phyloP scores from a whole-genome alignment of 768 basidiomycete genomes.

The Hericium coralloides region DNA sequence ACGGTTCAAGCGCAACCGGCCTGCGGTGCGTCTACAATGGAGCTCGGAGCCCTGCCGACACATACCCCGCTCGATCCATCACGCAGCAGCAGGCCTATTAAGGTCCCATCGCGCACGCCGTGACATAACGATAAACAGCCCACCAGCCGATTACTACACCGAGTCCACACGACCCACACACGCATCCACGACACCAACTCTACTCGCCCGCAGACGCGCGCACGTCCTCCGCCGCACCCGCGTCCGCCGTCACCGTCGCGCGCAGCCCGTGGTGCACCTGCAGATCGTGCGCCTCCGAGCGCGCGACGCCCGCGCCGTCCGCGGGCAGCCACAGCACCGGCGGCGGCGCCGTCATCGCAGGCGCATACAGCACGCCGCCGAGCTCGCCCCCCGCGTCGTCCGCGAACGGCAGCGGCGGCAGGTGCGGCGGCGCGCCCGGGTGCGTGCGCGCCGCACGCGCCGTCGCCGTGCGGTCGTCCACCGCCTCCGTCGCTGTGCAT shows the following conservation, averaged over 20 bases:
- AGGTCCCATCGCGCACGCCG: too few species aligned
- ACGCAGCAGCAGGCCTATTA: too few species aligned
- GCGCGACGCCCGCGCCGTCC: constrained; percentile 64
- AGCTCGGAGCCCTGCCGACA: too few species aligned
- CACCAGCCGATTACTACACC: too few species aligned
- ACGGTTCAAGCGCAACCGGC: too few species aligned
- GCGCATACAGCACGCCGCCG: constrained; percentile 72
- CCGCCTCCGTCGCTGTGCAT: constrained; percentile 57
- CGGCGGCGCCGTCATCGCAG: constrained; percentile 67
- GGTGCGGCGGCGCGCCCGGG: constrained; percentile 66
- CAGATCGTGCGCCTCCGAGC: constrained; percentile 68
- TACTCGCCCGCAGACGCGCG: constrained; percentile 16
- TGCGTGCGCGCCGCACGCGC: constrained; percentile 72
- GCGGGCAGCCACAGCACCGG: constrained; percentile 84
- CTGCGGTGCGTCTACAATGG: too few species aligned
- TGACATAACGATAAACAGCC: too few species aligned
- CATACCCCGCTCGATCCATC: too few species aligned
- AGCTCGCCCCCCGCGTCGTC: constrained; percentile 67
- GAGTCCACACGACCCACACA: too few species aligned
- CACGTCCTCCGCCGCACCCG: constrained; percentile 42
- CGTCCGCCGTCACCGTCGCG: constrained; percentile 68
- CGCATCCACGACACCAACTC: too few species aligned
- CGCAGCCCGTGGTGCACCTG: constrained; percentile 63
- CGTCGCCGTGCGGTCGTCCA: constrained; percentile 76
- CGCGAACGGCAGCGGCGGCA: constrained; percentile 58